Conservation (phyloP, 2,329 filamentous ascomycete species). For the Ophiostoma ips region DNA sequence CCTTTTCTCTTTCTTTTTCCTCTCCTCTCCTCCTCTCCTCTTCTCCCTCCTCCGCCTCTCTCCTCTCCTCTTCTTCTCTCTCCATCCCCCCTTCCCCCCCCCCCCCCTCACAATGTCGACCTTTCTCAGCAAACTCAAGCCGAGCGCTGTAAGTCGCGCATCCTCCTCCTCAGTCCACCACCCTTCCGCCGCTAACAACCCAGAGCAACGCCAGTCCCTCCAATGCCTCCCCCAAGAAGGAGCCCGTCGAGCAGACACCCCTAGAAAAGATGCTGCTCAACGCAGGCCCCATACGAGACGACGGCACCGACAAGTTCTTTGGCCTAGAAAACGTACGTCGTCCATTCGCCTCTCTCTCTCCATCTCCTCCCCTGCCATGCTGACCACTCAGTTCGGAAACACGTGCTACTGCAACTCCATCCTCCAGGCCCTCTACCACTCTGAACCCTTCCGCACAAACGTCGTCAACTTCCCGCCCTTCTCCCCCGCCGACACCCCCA, state of each 20-base stretch:
- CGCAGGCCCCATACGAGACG: constrained; percentile 64
- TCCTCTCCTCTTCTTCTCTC: background rate
- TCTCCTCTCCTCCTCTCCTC: background rate
- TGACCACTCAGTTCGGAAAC: constrained; percentile 73
- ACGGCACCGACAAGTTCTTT: constrained; percentile 97
- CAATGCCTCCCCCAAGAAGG: constrained; percentile 30
- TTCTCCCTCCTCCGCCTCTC: background rate
- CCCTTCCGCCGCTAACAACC: background rate
- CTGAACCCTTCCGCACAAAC: constrained; percentile 81
- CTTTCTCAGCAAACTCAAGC: constrained; percentile 46
- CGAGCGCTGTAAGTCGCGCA: constrained; percentile 35
- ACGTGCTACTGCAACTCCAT: constrained; percentile 99
- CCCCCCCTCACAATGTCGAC: constrained; percentile 28
- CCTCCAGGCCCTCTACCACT: constrained; percentile 93
- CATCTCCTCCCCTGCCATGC: too few species aligned
- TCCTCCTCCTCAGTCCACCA: background rate
- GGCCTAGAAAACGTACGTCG: constrained; percentile 93
- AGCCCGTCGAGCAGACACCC: constrained; percentile 45
- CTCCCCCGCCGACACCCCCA: constrained; percentile 55
- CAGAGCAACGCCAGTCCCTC: constrained; percentile 18
- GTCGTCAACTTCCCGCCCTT: constrained; percentile 79
- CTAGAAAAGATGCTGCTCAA: constrained; percentile 65
- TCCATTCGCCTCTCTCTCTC: constrained; percentile 8
- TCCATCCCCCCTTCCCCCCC: background rate
- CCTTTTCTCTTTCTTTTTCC: too few species aligned